phyloP scores from a whole-genome alignment of 345 rosid genomes.

The Lagerstroemia speciosa region DNA sequence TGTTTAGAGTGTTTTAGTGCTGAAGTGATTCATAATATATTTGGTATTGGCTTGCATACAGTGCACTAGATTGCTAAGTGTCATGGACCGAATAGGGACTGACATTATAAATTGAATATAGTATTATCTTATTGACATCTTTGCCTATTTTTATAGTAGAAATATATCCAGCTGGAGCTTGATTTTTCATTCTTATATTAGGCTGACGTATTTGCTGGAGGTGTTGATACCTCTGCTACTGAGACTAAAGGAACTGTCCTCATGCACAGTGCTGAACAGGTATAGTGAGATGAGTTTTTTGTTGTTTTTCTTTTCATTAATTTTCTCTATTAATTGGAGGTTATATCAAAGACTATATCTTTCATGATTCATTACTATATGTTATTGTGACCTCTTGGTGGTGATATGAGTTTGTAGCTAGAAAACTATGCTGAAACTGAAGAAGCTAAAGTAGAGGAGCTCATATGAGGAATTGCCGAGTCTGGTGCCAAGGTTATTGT shows the following conservation, averaged over 20 bases:
- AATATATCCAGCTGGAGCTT: too few relatives aligned
- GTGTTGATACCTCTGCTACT: conserved; percentile 92
- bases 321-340: too few relatives aligned
- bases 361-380: neutral
- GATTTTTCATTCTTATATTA: conserved; percentile 2
- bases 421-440: conserved; percentile 96
- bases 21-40: neutral
- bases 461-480: conserved; percentile 85
- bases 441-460: conserved; percentile 91
- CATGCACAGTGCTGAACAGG: conserved; percentile 91
- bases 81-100: neutral
- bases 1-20: neutral
- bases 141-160: neutral
- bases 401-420: conserved; percentile 34
- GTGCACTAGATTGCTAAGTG: neutral
- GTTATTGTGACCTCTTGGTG: neutral
- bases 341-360: neutral
- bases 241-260: conserved; percentile 98
- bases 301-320: too few relatives aligned
- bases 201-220: conserved; percentile 98
- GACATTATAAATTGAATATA: neutral
- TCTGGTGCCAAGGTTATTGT: conserved; percentile 95
- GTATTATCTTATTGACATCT: neutral
- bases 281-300: conserved; percentile 12
- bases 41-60: neutral